Conservation (phyloP, 345 rosid species). For the Rhizophora apiculata region DNA sequence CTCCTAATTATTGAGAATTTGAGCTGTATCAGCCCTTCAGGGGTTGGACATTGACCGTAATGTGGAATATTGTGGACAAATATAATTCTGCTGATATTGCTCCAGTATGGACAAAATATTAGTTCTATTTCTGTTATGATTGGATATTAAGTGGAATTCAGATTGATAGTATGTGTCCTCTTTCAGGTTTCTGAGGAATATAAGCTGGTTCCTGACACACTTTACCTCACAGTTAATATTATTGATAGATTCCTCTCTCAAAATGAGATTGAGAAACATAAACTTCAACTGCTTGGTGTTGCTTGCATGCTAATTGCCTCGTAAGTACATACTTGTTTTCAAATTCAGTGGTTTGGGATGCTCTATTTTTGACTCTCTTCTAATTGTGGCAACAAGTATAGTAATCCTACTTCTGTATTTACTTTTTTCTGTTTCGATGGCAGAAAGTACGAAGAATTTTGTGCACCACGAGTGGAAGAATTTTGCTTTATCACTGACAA, state of each 20-base stretch:
- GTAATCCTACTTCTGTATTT: constrained; percentile 9
- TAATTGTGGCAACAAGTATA: not conserved
- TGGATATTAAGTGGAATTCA: not conserved
- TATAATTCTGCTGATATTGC: not conserved
- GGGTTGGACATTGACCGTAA: not conserved
- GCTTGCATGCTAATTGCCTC: constrained; percentile 96
- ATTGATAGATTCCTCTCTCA: constrained; percentile 82
- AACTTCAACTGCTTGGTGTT: constrained; percentile 91
- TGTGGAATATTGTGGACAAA: not conserved
- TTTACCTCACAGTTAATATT: constrained; percentile 87
- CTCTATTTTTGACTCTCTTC: not conserved
- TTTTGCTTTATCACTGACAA: constrained; percentile 92
- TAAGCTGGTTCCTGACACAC: constrained; percentile 83
- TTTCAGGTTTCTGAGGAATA: constrained; percentile 91
- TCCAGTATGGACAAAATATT: not conserved
- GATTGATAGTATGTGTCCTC: constrained; percentile 13
- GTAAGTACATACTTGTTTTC: constrained; percentile 48
- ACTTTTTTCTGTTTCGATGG: constrained; percentile 23
- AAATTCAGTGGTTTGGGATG: constrained; percentile 1
- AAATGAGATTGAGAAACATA: constrained; percentile 62
- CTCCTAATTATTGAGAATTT: not conserved
- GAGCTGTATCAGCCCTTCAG: not conserved
- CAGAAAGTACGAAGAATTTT: constrained; percentile 89
- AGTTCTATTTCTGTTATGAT: not conserved
- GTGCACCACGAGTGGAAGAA: constrained; percentile 86